Base-by-base conservation (phyloP, 2,329 filamentous ascomycete genomes). In the Amauroascus niger region DNA sequence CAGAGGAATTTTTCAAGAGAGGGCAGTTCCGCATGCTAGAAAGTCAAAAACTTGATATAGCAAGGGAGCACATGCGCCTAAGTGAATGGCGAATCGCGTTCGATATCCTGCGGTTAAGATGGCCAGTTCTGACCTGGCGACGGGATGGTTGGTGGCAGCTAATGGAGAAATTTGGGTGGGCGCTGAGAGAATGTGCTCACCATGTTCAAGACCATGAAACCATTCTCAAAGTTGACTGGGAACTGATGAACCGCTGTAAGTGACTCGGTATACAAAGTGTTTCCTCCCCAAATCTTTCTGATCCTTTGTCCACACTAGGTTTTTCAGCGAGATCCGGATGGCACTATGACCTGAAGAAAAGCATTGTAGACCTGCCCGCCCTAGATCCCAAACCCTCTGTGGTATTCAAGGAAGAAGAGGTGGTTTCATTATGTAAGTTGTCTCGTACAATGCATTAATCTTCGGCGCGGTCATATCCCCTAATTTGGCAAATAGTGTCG, bases 91-190 rank as follows among this genome's bases (percentile, higher is more conserved):
- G 67, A 4, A 72, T 79, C 44, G 80, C 78, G 6, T 68, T 78
- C 51, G 64, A 71, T 22, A 67, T 78, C 2, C 68, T 84, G 18
- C 68, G 68, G 33, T 72, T 77, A 3, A 62, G 82, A 1, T 84
- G 80, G 80, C 63, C 75, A 39, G 71, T 64, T 8, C 74, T 78
- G 63, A 72, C 69, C n/a, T 84, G 81, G 81, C 76, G 81, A 44
- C 67, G 66, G 41, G 75, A 80, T 61, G 73, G 76, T n/a, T 84
- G 81, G 80, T 80, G 76, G 73, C 63, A 68, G 40, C 69, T 81
- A 3, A 77, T 81, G 57, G 72, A 71, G 51, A 74, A 76, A 39
- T 74, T 81, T 39, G 69, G 78, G 43, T 77, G 74, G 70, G 68
- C 73, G 7, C 65, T 83, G 35, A 72, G 79, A 57, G 73, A 79